These are phyloP conservation scores for Diphasiastrum complanatum DNA, from an alignment of 83 land plant genomes.

Conservation along the genomic window DNA sequence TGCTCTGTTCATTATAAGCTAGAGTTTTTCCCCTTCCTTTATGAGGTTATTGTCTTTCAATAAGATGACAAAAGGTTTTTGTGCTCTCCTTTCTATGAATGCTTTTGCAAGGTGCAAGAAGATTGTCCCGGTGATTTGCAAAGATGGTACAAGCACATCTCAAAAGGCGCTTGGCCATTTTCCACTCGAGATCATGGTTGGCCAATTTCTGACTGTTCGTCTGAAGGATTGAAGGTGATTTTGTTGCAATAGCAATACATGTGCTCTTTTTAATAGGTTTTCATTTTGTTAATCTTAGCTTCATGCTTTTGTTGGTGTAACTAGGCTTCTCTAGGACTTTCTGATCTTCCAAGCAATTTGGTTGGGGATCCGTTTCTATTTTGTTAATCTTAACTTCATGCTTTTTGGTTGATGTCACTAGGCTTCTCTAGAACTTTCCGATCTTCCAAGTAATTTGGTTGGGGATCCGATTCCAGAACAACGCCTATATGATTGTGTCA, in stretches of 20 bases:
- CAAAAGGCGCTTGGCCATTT: slow-evolving; percentile 97
- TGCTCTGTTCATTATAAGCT: no score
- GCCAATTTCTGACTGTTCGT: slow-evolving; percentile 93
- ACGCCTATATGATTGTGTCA: slow-evolving; percentile 69
- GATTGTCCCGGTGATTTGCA: slow-evolving; percentile 68
- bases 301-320: no score
- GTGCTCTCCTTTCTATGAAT: no score
- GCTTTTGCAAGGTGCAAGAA: slow-evolving; percentile 52
- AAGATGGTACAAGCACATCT: slow-evolving; percentile 77
- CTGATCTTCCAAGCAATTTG: no score
- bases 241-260: background rate
- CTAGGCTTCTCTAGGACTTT: no score
- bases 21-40: no score
- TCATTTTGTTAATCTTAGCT: background rate
- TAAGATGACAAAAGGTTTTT: no score
- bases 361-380: background rate
- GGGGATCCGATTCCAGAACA: slow-evolving; percentile 50
- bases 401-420: no score
- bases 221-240: slow-evolving; percentile 85
- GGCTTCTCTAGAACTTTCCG: slow-evolving; percentile 56
- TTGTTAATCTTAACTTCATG: no score
- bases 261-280: background rate
- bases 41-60: no score
- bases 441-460: slow-evolving; percentile 47
- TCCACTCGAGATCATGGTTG: slow-evolving; percentile 94